phyloP scores from a whole-genome alignment of 768 basidiomycete species.

The Leccinum olivaceopallidum region DNA sequence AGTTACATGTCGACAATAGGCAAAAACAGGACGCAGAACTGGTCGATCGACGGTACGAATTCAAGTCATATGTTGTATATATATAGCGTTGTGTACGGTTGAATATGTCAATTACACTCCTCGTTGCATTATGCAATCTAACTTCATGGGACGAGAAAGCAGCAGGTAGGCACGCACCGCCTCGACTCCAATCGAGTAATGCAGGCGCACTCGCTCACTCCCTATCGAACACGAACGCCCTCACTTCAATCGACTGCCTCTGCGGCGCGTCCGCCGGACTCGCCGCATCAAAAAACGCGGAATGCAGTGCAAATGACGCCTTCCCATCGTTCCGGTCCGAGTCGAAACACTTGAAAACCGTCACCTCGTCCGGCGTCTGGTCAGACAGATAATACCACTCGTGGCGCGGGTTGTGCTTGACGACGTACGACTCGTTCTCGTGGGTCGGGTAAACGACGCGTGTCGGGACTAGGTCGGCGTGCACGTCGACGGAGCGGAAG shows the following conservation, averaged over 20 bases:
- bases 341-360: constrained; percentile 45
- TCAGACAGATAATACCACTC: constrained; percentile 40
- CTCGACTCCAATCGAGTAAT: neutral
- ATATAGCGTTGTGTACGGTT: too few relatives aligned
- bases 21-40: neutral
- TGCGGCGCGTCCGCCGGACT: constrained; percentile 34
- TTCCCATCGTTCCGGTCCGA: constrained; percentile 31
- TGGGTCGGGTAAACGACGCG: constrained; percentile 32
- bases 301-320: constrained; percentile 39
- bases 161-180: too few relatives aligned
- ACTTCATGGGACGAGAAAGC: too few relatives aligned
- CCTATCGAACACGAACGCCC: constrained; percentile 39
- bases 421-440: too few relatives aligned
- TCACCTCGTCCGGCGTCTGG: constrained; percentile 40
- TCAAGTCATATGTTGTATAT: neutral
- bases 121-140: too few relatives aligned
- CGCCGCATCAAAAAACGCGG: constrained; percentile 38
- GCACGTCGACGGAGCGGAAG: constrained; percentile 36
- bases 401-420: neutral
- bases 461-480: constrained; percentile 35
- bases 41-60: neutral
- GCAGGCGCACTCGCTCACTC: constrained; percentile 19
- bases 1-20: neutral
- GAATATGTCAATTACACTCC: too few relatives aligned
- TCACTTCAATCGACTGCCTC: constrained; percentile 43